Evolutionary conservation across 257 asterid genomes (phyloP), one percentile per base, ranked within the genome.

Genomic region (Voacanga thouarsii): DNA sequence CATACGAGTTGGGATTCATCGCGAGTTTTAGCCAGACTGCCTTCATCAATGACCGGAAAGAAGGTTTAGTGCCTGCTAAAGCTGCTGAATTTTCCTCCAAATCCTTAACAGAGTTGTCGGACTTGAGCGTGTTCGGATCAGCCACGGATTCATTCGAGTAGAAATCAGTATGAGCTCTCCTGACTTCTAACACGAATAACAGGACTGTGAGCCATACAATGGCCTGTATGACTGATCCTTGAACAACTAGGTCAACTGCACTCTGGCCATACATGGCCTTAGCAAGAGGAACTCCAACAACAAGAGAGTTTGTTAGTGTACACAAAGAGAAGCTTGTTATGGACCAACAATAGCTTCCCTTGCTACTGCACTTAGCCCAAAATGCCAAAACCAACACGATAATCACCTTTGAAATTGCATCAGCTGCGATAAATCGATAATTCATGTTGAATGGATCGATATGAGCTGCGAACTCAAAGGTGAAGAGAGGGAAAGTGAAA

Each of bases 401-500:
- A 6, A 91, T 77, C 9, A 71, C 80, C 77, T 91, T 91, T 19
- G 96, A 84, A 2, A 89, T 74, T 6, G 74, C 90, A 64, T 89
- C 96, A 0, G 91, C 94, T 0, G 80, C 88, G 16, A 91, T 77
- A 80, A 89, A 85, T 0, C 19, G 51, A 37, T 81, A 88, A 80
- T 91, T 91, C 92, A 88, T 85, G 28, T 84, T 70, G 84, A 82
- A 91, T 0, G 96, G 96, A 73, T 91, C 89, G 0, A 85, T 84
- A 19, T 80, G 83, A 3, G 94, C 86, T 0, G 90, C 78, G 83
- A 91, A 91, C 72, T 91, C 88, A 12, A 91, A 85, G 33, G 87
- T 81, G 84, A 91, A 91, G 19, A 91, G 75, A 1, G 96, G 96
- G 1, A 84, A 57, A 0, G 90, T 89, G 84, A 90, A 89, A 57